A percentile compares a stretch with the other conserved stretches of the same genome.
Conservation (phyloP, 1,284 basidiomycete species). For the Volvariella volvacea region DNA sequence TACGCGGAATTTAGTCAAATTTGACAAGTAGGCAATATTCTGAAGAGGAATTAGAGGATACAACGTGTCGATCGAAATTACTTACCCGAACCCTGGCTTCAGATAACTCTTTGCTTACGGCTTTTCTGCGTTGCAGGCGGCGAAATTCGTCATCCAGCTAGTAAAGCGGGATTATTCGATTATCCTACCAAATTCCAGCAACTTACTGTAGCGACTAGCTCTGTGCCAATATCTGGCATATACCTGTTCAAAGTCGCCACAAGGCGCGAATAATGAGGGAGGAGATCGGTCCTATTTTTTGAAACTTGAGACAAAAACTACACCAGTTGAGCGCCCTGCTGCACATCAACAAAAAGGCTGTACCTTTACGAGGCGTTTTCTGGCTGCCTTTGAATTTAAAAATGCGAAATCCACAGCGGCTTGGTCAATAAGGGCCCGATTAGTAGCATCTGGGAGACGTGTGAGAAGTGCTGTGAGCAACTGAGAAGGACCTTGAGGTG, state of each 20-base stretch:
- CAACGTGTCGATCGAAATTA: slow-evolving; percentile 1
- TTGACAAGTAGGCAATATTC: slow-evolving; percentile 88
- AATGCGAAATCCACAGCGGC: slow-evolving; percentile 95
- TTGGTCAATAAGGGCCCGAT: slow-evolving; percentile 89
- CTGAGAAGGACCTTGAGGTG: slow-evolving; percentile 86
- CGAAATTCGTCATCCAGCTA: slow-evolving; percentile 96
- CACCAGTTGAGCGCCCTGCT: slow-evolving; percentile 4
- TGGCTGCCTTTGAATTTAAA: slow-evolving; percentile 91
- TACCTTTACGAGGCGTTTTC: slow-evolving; percentile 85
- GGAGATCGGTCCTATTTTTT: slow-evolving; percentile 83
- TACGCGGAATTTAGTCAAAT: slow-evolving; percentile 93
- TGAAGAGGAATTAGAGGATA: slow-evolving; percentile 22
- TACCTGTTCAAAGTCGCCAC: slow-evolving; percentile 86
- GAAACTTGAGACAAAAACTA: slow-evolving; percentile 85
- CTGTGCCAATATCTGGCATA: slow-evolving; percentile 89
- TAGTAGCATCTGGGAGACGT: slow-evolving; percentile 90
- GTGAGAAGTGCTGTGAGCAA: slow-evolving; percentile 88
- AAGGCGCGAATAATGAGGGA: slow-evolving; percentile 91
- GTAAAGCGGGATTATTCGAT: slow-evolving; percentile 1
- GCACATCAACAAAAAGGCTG: background rate
- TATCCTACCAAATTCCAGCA: background rate
- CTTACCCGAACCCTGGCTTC: slow-evolving; percentile 79
- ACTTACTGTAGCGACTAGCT: slow-evolving; percentile 75
- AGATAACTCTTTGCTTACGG: slow-evolving; percentile 82
- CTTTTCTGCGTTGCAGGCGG: slow-evolving; percentile 93